phyloP scores from a whole-genome alignment of 2,329 filamentous ascomycete species.

The Bimuria novae-zelandiae region DNA sequence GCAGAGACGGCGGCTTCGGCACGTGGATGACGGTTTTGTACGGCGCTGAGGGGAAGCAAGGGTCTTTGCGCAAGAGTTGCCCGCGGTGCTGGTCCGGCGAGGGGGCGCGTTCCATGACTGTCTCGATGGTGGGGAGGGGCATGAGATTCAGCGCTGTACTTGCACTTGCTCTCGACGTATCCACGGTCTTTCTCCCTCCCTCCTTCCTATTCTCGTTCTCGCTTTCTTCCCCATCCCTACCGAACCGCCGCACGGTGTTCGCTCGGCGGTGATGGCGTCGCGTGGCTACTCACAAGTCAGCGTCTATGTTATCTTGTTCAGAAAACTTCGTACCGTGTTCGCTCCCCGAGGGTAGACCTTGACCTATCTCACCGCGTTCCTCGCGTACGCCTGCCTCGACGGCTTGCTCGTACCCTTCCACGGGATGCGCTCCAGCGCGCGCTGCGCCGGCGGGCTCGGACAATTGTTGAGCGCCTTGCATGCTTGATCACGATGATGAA shows the following conservation, averaged over 20 bases:
- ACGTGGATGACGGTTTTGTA: constrained; percentile 20
- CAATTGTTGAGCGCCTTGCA: constrained; percentile 24
- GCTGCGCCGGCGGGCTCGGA: constrained; percentile 10
- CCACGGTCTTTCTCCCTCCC: neutral
- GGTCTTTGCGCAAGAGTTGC: too few species aligned
- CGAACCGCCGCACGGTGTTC: neutral
- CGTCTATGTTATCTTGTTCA: too few species aligned
- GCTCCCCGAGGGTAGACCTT: neutral
- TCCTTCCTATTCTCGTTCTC: too few species aligned
- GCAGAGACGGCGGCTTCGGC: constrained; percentile 15
- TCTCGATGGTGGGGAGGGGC: constrained; percentile 25
- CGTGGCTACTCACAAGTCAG: constrained; percentile 8
- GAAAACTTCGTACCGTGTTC: neutral
- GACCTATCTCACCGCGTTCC: neutral
- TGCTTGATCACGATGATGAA: constrained; percentile 19
- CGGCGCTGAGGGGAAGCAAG: constrained; percentile 8
- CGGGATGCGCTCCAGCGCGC: constrained; percentile 19
- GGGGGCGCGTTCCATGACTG: constrained; percentile 17
- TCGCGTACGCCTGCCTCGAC: neutral
- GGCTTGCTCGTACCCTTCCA: constrained; percentile 14
- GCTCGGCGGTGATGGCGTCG: neutral
- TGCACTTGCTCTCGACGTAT: constrained; percentile 5
- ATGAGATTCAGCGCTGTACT: constrained; percentile 3
- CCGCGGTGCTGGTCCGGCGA: neutral
- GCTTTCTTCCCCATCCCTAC: neutral